Evolutionary conservation across 2,329 filamentous ascomycete genomes (phyloP).

Genomic region (Alternaria metachromatica): DNA sequence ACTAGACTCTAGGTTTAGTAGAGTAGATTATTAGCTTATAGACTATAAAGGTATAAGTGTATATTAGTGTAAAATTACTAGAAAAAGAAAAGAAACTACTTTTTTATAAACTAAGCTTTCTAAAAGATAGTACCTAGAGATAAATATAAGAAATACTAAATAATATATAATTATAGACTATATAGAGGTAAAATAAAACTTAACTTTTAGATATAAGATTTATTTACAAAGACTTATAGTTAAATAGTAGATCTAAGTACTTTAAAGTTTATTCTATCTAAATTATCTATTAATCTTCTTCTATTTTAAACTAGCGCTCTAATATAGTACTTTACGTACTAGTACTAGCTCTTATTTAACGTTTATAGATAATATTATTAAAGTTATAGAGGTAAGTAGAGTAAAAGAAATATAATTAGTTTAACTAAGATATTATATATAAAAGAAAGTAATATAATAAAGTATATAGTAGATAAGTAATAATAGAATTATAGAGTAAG

Average conservation of each 20-base stretch:
- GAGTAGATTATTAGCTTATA: slow-evolving; percentile 8
- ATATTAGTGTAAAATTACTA: slow-evolving; percentile 4
- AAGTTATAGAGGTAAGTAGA: background rate
- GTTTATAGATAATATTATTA: slow-evolving; percentile 4
- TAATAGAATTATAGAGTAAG: background rate
- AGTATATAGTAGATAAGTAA: background rate
- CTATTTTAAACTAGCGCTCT: background rate
- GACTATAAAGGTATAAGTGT: background rate
- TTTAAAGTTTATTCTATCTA: background rate
- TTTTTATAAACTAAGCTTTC: background rate
- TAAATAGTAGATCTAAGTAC: background rate
- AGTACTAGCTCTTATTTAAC: slow-evolving; percentile 1
- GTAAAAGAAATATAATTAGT: background rate
- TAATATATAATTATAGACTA: background rate
- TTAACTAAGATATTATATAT: background rate
- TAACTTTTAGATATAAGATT: background rate
- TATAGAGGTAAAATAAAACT: background rate
- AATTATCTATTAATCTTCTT: background rate
- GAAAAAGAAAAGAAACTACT: slow-evolving; percentile 14
- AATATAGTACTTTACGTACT: background rate
- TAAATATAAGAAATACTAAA: background rate
- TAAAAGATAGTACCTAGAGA: slow-evolving; percentile 2
- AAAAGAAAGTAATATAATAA: slow-evolving; percentile 6
- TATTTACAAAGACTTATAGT: background rate
- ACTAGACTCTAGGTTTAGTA: slow-evolving; percentile 18